A percentile compares a stretch with the other conserved stretches of the same genome.
phyloP scores from a whole-genome alignment of 768 basidiomycete genomes.

The Panaeolus cyanescens region DNA sequence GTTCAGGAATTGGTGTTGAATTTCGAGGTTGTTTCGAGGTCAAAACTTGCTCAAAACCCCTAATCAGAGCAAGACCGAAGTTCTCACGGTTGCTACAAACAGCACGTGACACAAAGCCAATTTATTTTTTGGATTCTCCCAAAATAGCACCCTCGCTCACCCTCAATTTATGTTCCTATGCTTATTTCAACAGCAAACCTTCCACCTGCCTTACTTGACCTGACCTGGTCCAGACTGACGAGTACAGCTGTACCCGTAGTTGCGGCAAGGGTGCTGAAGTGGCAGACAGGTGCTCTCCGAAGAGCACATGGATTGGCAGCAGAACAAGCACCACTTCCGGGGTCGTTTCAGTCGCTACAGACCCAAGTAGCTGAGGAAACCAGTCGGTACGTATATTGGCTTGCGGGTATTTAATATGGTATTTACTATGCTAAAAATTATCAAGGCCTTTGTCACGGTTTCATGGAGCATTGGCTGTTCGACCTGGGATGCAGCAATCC shows the following conservation, averaged over 20 bases:
- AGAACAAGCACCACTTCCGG: neutral
- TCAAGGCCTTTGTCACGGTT: neutral
- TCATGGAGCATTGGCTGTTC: conserved; percentile 7
- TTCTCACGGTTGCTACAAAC: neutral
- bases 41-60: neutral
- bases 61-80: neutral
- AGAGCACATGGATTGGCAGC: neutral
- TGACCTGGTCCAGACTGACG: neutral
- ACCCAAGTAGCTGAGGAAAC: neutral
- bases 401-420: neutral
- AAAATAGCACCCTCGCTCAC: neutral
- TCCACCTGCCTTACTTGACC: neutral
- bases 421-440: neutral
- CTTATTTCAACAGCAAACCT: conserved; percentile 1
- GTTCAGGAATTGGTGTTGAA: too few relatives aligned
- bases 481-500: neutral
- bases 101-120: neutral
- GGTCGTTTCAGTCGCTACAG: neutral
- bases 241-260: neutral
- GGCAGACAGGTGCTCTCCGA: neutral
- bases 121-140: neutral
- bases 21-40: too few relatives aligned
- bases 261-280: neutral
- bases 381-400: neutral
- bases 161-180: neutral